These are phyloP conservation scores for Grosmannia penicillata DNA, from an alignment of 2,329 filamentous ascomycete genomes.

Conservation along the genomic window DNA sequence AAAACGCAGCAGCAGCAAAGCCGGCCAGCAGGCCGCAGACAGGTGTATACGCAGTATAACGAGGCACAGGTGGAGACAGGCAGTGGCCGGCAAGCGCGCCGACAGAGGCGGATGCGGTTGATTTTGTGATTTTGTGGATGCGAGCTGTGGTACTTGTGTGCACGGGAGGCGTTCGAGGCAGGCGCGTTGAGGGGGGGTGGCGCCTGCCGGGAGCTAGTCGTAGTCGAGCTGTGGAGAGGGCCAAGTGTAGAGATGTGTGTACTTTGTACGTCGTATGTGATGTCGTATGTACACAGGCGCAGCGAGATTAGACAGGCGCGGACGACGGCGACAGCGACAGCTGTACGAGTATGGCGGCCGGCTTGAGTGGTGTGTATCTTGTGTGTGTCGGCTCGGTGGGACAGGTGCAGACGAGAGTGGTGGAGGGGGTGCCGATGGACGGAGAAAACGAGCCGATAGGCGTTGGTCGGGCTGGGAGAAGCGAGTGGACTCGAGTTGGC, in stretches of 20 bases:
- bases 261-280: too few species aligned
- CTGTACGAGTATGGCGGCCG: too few species aligned
- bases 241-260: too few species aligned
- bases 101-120: too few species aligned
- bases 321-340: not conserved
- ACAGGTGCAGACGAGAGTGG: constrained; percentile 1
- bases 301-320: constrained; percentile 3
- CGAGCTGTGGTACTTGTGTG: not conserved
- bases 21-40: not conserved
- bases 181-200: too few species aligned
- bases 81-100: not conserved
- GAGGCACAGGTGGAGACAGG: constrained; percentile 5
- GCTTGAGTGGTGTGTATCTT: too few species aligned
- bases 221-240: not conserved
- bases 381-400: too few species aligned
- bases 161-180: too few species aligned
- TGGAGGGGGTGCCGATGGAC: constrained; percentile 2
- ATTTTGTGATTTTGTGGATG: not conserved
- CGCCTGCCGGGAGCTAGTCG: not conserved
- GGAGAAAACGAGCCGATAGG: too few species aligned
- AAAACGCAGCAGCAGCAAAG: not conserved
- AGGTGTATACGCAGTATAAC: constrained; percentile 9
- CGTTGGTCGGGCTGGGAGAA: not conserved
- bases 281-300: too few species aligned
- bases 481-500: not conserved